Base-by-base conservation (phyloP, 2,329 filamentous ascomycete genomes). In the Seiridium unicorne region DNA sequence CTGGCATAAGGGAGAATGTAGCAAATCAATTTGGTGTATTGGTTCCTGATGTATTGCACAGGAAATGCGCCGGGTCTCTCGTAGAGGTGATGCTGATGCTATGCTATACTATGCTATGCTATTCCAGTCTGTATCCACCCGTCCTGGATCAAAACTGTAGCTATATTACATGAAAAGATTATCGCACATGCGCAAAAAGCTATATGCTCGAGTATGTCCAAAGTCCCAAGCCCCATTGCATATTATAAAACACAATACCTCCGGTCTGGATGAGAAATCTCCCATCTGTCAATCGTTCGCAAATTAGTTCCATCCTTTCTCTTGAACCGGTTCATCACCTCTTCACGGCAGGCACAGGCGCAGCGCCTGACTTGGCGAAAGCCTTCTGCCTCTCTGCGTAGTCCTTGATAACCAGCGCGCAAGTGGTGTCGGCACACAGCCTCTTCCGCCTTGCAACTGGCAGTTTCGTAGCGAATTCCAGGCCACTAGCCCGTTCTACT, bases 381-480 rank as follows among this genome's bases (percentile, higher is more conserved):
- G 83, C 79, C 79, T 87, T 87, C 72, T 88, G 85, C 66, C 78
- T 77, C 5, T 88, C 79, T 32, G 82, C 80, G 69, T 84, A 99
- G 67, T 99, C 92, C 74, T 88, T 89, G 61, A 98, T 89, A 57
- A 95, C 80, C 60, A 98, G 79, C 5, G 90, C 85, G 76, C 95
- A 99, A 63, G 82, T 85, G n/a, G 93, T 84, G 72, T 99, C 94
- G 65, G 91, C 82, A 75, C 95, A 99, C 57, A 99, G 80, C 62
- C 89, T 84, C 78, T 87, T 93, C 70, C 91, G 84, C 67, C 93
- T 84, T 70, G 87, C 81, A 2, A 82, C 74, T 5, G 93, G 90
- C 71, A 99, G 77, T 78, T 94, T 90, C 26, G 83, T 82, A 35
- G 92, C 92, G 76, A 99, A 99, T 73, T 97, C 93, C 69, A 99